A percentile compares a stretch with the other conserved stretches of the same genome.
Conservation (phyloP, 768 basidiomycete genomes). For the Sarcodon aspratus region DNA sequence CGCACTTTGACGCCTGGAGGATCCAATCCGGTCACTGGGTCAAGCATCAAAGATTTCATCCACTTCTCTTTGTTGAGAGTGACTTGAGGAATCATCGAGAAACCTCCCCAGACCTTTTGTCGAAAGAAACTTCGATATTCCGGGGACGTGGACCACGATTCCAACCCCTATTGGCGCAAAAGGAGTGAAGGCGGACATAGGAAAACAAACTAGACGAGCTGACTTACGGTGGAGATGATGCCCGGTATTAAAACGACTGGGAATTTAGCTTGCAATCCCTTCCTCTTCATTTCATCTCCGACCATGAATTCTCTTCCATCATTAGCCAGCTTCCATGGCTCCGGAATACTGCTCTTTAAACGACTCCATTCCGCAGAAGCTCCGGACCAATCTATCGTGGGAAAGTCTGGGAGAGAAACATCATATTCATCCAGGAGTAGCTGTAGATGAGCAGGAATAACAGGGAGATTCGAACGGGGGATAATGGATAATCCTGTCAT, state of each 20-base stretch:
- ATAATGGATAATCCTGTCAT: constrained; percentile 54
- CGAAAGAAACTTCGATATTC: constrained; percentile 86
- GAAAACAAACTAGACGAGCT: background rate
- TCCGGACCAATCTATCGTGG: constrained; percentile 54
- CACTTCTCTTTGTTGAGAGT: constrained; percentile 81
- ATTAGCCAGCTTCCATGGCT: constrained; percentile 71
- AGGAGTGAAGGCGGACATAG: background rate
- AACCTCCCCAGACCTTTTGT: constrained; percentile 75
- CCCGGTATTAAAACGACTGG: constrained; percentile 86
- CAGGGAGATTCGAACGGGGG: constrained; percentile 54
- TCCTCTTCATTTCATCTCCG: constrained; percentile 53
- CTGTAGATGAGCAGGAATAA: constrained; percentile 56
- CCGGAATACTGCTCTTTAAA: constrained; percentile 58
- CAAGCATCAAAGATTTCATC: constrained; percentile 85
- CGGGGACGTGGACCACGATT: constrained; percentile 87
- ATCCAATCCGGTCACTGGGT: constrained; percentile 86
- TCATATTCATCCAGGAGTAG: constrained; percentile 65
- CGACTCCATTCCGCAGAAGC: constrained; percentile 65
- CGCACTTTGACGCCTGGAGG: constrained; percentile 77
- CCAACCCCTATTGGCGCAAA: constrained; percentile 46
- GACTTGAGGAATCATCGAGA: constrained; percentile 75
- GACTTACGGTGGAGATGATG: constrained; percentile 72
- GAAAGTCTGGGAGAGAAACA: constrained; percentile 53
- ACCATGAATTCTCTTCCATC: constrained; percentile 76
- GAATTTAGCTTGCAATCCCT: constrained; percentile 56